A percentile compares a stretch with the other conserved stretches of the same genome.
phyloP scores from a whole-genome alignment of 164 flowering plant genomes.

The Magnolia kwangsiensis region DNA sequence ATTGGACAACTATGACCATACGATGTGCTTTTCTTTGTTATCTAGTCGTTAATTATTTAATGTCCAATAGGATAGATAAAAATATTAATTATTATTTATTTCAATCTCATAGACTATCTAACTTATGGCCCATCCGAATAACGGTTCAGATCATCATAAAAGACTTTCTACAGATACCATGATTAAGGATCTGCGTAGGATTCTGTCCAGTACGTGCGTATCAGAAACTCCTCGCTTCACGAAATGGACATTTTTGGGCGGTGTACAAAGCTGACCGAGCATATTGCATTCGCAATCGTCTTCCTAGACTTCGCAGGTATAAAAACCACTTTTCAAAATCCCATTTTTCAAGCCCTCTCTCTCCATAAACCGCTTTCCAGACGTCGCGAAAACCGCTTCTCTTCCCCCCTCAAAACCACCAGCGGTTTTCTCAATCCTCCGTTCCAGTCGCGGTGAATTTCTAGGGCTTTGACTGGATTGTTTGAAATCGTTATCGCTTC shows the following conservation, averaged over 20 bases:
- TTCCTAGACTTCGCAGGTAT: background rate
- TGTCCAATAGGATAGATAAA: too few relatives aligned
- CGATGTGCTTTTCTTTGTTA: too few relatives aligned
- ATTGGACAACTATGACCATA: too few relatives aligned
- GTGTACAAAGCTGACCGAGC: background rate
- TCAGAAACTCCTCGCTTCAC: background rate
- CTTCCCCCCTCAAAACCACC: background rate
- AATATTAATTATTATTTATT: too few relatives aligned
- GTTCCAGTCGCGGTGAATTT: background rate
- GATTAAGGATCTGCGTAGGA: too few relatives aligned
- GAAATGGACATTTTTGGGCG: background rate
- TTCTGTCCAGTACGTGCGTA: too few relatives aligned
- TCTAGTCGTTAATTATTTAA: too few relatives aligned
- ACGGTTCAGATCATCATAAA: too few relatives aligned
- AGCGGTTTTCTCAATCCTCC: background rate
- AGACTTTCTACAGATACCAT: too few relatives aligned
- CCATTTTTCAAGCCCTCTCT: background rate
- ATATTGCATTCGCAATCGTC: background rate
- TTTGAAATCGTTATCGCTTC: background rate
- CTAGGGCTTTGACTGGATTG: background rate
- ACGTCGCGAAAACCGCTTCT: background rate
- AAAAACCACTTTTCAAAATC: background rate
- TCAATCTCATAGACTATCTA: too few relatives aligned
- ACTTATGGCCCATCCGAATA: too few relatives aligned
- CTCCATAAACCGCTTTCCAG: background rate